A percentile compares a stretch with the other conserved stretches of the same genome.
phyloP scores from a whole-genome alignment of 495 filamentous ascomycete genomes.

The Penicillium robsamsonii region DNA sequence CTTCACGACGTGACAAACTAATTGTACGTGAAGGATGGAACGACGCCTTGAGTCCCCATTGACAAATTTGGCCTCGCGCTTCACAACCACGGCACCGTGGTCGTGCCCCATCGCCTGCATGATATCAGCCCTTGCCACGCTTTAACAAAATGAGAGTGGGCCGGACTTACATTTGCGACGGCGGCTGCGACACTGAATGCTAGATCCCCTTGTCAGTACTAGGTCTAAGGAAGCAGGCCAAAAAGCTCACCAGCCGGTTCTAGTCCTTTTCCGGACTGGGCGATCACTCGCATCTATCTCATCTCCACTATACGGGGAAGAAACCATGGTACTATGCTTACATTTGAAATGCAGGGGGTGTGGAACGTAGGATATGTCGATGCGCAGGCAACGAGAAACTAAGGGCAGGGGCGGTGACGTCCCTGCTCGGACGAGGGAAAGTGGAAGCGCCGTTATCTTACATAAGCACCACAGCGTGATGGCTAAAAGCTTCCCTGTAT shows the following conservation, averaged over 20 bases:
- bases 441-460: constrained; percentile 1
- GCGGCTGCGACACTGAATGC: constrained; percentile 8
- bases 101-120: constrained; percentile 12
- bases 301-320: not conserved
- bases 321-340: not conserved
- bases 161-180: constrained; percentile 5
- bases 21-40: constrained; percentile 16
- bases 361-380: not conserved
- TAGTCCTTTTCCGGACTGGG: constrained; percentile 6
- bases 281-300: not conserved
- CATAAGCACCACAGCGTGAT: no score
- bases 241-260: constrained; percentile 8
- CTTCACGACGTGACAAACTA: constrained; percentile 11
- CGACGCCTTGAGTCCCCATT: constrained; percentile 19
- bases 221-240: not conserved
- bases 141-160: not conserved
- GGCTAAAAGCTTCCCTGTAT: no score
- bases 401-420: not conserved
- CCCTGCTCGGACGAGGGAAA: not conserved
- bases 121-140: not conserved
- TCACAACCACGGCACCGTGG: constrained; percentile 13
- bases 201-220: not conserved
- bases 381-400: no score
- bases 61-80: constrained; percentile 8
- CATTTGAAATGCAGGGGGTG: not conserved